Evolutionary conservation across 805 yeast species (phyloP).

Genomic region (Candida verbasci): DNA sequence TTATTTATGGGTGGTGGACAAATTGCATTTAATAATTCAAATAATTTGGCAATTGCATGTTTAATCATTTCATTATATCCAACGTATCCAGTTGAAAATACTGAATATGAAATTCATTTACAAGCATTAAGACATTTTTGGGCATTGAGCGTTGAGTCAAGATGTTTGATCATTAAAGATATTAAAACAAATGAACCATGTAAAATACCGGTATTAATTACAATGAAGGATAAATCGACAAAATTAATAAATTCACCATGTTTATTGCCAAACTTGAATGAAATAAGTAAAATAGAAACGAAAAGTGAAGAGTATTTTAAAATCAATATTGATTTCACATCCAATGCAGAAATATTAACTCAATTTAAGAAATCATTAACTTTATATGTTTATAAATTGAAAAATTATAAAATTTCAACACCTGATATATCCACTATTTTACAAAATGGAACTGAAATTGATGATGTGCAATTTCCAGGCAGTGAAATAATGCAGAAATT

Average conservation of each 20-base stretch:
- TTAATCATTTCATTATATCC: constrained; percentile 79
- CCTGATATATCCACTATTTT: constrained; percentile 28
- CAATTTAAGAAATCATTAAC: constrained; percentile 43
- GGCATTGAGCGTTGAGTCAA: constrained; percentile 76
- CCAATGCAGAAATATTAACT: constrained; percentile 39
- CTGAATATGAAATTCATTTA: constrained; percentile 55
- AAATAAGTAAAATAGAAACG: constrained; percentile 46
- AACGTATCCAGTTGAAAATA: constrained; percentile 46
- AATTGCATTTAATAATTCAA: constrained; percentile 65
- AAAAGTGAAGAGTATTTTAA: constrained; percentile 49
- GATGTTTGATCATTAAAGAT: constrained; percentile 78
- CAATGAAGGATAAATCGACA: constrained; percentile 33
- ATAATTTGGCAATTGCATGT: constrained; percentile 57
- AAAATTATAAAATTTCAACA: constrained; percentile 35
- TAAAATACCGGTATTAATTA: constrained; percentile 40
- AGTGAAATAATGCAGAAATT: constrained; percentile 20
- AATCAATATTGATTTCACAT: constrained; percentile 40
- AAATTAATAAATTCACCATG: constrained; percentile 53
- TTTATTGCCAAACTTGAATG: constrained; percentile 56
- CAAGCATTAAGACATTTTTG: constrained; percentile 89
- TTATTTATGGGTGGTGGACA: constrained; percentile 91
- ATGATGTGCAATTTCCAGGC: constrained; percentile 17
- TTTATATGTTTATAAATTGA: constrained; percentile 47
- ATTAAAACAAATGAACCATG: constrained; percentile 56
- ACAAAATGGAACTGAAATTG: constrained; percentile 27